Conservation (phyloP, 2,329 filamentous ascomycete species). For the Boeremia lycopersici region DNA sequence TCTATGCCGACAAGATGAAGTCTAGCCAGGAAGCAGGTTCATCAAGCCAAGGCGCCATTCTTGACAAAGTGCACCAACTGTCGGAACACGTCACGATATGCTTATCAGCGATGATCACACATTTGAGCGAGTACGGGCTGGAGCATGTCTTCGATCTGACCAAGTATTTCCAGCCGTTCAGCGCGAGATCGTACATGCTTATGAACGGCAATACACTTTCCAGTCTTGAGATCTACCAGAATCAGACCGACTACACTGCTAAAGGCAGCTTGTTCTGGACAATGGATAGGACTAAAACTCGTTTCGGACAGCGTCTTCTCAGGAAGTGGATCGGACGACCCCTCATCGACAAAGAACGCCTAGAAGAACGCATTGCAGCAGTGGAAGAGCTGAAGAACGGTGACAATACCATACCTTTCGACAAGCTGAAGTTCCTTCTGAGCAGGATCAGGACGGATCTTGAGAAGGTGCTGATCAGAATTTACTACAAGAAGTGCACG, state of each 20-base stretch:
- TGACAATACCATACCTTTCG: conserved; percentile 69
- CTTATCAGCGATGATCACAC: conserved; percentile 93
- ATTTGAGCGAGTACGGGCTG: conserved; percentile 88
- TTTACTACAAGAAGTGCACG: conserved; percentile 96
- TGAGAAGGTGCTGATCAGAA: conserved; percentile 89
- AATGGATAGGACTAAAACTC: conserved; percentile 87
- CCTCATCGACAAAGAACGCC: conserved; percentile 72
- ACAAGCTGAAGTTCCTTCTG: conserved; percentile 76
- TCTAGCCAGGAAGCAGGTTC: conserved; percentile 40
- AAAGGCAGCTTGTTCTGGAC: conserved; percentile 96
- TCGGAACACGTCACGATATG: conserved; percentile 88
- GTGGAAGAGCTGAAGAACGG: conserved; percentile 83
- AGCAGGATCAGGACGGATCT: conserved; percentile 77
- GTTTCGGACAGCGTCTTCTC: conserved; percentile 84
- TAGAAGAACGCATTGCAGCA: conserved; percentile 81
- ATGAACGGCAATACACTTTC: conserved; percentile 93
- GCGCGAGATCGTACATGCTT: conserved; percentile 91
- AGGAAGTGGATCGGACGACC: conserved; percentile 96
- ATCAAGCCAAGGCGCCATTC: conserved; percentile 60
- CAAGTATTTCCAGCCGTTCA: conserved; percentile 97
- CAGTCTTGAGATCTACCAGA: conserved; percentile 93
- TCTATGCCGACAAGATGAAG: conserved; percentile 88
- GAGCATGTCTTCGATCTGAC: conserved; percentile 96
- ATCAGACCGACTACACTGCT: conserved; percentile 83
- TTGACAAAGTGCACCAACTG: conserved; percentile 85